Conservation (phyloP, 768 basidiomycete species). For the Scleroderma citrinum region DNA sequence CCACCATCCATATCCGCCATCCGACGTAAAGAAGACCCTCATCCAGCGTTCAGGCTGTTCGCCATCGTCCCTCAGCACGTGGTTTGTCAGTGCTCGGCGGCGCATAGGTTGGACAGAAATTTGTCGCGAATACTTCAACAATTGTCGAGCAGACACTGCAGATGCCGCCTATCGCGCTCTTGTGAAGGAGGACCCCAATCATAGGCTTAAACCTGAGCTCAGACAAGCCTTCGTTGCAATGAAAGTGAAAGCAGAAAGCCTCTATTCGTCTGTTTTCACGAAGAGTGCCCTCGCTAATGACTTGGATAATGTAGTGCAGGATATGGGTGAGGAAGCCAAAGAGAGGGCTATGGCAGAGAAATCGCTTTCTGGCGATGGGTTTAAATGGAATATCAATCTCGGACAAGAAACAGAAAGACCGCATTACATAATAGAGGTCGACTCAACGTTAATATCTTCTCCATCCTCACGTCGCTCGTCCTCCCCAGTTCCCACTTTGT, state of each 20-base stretch:
- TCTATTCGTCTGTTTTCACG: slow-evolving; percentile 24
- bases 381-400: too few species aligned
- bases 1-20: slow-evolving; percentile 47
- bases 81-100: slow-evolving; percentile 45
- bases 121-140: slow-evolving; percentile 24
- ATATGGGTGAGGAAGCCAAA: slow-evolving; percentile 13
- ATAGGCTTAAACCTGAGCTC: slow-evolving; percentile 5
- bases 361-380: too few species aligned
- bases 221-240: slow-evolving; percentile 27
- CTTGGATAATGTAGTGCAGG: slow-evolving; percentile 26
- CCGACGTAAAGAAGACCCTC: slow-evolving; percentile 24
- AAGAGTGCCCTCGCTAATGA: slow-evolving; percentile 26
- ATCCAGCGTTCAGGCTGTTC: slow-evolving; percentile 17
- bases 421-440: too few species aligned
- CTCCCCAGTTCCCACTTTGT: slow-evolving; percentile 9
- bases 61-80: slow-evolving; percentile 32
- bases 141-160: slow-evolving; percentile 16
- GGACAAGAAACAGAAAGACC: too few species aligned
- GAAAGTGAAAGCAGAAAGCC: slow-evolving; percentile 19
- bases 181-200: slow-evolving; percentile 10
- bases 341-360: background rate
- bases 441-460: too few species aligned
- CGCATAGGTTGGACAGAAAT: slow-evolving; percentile 50
- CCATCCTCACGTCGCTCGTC: slow-evolving; percentile 5
- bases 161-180: slow-evolving; percentile 25